Evolutionary conservation across 805 yeast genomes (phyloP), one percentile per base, ranked within the genome.

Genomic region (Spathaspora passalidarum): DNA sequence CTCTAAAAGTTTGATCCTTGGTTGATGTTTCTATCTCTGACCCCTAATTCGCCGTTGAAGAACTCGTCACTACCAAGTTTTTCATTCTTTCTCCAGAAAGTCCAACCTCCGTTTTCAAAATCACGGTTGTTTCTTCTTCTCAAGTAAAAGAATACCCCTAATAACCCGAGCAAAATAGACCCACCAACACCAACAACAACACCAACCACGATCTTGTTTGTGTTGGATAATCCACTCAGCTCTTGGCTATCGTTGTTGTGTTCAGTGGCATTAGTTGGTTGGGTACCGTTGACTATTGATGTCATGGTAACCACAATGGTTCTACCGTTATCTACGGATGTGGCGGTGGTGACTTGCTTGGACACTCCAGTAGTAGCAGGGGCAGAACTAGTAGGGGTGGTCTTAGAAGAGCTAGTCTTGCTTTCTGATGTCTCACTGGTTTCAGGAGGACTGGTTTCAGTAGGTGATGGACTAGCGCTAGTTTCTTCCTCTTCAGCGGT

Each of bases 131-230:
- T 54, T 56, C 69, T 68, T 51, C 56, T 63, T 57, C 62, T 69
- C 45, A 69, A 54, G 52, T 60, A 56, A 57, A 63, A 70, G 35
- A 70, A 56, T 16, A 68, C 54, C 0, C 60, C 70, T 2, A 63
- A 48, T 21, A 72, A 54, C 5, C 67, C 75, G 10, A 71, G 22
- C 43, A 72, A 56, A 35, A 72, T 56, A 5, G 74, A 58, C 8
- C 76, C 76, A 39, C 76, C 76, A 14, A 72, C 73, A 36, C 76
- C 76, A 8, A 72, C 76, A 32, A 72, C 76, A 8, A 72, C 76
- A 32, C 78, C 76, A 7, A 72, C 78, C 6, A 72, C 75, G 17
- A 72, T 68, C 46, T 62, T 63, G 52, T 72, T 72, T 44, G 76
- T 69, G 32, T 58, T 49, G 23, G 75, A 69, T 48, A 72, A 65